Evolutionary conservation across 2,329 filamentous ascomycete genomes (phyloP), one percentile per base, ranked within the genome.

Genomic region (Alternaria incomplexa): DNA sequence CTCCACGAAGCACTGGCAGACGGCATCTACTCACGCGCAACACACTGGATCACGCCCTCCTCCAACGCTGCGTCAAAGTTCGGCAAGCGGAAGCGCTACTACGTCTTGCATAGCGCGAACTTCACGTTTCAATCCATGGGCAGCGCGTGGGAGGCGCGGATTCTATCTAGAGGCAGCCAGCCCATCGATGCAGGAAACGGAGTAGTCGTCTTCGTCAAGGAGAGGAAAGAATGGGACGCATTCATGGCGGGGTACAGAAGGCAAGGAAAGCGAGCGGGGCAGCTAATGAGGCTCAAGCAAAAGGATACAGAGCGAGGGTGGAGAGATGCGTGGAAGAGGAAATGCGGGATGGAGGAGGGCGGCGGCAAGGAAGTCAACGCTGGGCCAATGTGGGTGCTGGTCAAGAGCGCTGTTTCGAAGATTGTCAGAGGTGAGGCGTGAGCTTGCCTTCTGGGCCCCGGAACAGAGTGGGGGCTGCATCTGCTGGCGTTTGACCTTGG

Each of bases 331-430:
- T 72, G 71, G 71, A 71, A 66, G 66, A 63, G 62, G 58, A 71
- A 66, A 45, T 73, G 71, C 46, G 71, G 70, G n/a, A 61, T 71
- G 60, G 66, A 61, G 36, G 69, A 67, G 22, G 61, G 52, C 9
- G 66, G 60, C 15, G 67, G 65, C 54, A 73, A 68, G 44, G 68
- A 72, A 61, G 63, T 65, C 11, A 73, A 71, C 46, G 70, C 70
- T 22, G 71, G 71, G 48, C 70, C 71, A 6, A 73, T 73, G 70
- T 73, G 71, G 71, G 70, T 73, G 54, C 65, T 73, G 11, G 71
- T 73, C 25, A 73, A 72, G 64, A 69, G 68, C 53, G 71, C 70
- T 26, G 59, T 73, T 53, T 65, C 57, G 43, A 65, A 66, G 60
- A 73, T 73, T 61, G 62, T 68, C n/a, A 68, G 61, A 32, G 67